Base-by-base conservation (phyloP, 176 grass and related monocot species). In the Paspalum notatum region DNA sequence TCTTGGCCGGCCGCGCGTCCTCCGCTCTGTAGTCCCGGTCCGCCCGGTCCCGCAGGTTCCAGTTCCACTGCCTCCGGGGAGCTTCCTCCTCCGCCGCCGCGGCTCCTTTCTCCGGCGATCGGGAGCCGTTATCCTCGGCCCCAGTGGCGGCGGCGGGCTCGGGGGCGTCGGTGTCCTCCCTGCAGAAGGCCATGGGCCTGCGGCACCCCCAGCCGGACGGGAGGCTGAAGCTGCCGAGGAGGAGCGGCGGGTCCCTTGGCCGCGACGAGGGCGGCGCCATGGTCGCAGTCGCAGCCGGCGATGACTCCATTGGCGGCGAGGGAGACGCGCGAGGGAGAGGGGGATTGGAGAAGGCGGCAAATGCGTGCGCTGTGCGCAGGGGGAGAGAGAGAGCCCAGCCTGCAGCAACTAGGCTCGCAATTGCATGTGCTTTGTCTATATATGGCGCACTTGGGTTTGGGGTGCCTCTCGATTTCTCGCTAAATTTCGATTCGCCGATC, bases 31-130 rank as follows among this genome's bases (percentile, higher is more conserved):
- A 79, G 12, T 87, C 74, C 76, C 84, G 51, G 57, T 69, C 80
- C 71, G 73, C 83, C 15, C 83, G 71, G 46, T 68, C 55, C 32
- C 86, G 68, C 21, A 84, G 72, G 77, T 93, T 93, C 87, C 88
- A 91, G 77, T 93, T 93, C 87, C 88, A 91, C 62, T 80, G 88
- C 85, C 39, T 78, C 38, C 72, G 76, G 21, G 80, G 66, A 72
- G 77, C 72, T 50, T 88, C 85, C 74, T 57, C 65, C 8, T 41
- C 27, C 62, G 61, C 40, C 72, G 42, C 12, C 21, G 15, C 16
- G 60, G 38, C 42, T 47, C 49, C 52, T 76, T 25, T 66, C 5
- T 7, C 13, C 44, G 68, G 81, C 13, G 86, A 80, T 74, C 27
- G 74, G 12, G 68, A 11, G 22, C 5, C 42, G 62, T 49, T 71